Percentiles rank a stretch among this genome's conserved stretches.
phyloP scores from a whole-genome alignment of 306 rosid genomes.

The Inga oerstediana region DNA sequence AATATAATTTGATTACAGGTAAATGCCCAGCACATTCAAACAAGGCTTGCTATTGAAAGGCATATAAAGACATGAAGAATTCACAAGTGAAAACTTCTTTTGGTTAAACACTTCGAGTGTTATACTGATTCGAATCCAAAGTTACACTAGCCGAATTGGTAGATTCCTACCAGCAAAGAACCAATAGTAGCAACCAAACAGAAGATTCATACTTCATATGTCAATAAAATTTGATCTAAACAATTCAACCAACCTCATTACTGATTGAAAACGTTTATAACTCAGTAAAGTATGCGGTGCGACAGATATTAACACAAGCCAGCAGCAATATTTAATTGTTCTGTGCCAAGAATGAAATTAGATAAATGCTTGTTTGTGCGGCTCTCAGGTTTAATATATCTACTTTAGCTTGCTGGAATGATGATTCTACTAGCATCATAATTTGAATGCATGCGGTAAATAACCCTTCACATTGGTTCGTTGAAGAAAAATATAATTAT shows the following conservation, averaged over 20 bases:
- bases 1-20: slow-evolving; percentile 1
- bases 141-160: not conserved
- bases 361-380: slow-evolving; percentile 17
- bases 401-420: not conserved
- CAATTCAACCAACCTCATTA: not conserved
- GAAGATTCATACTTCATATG: not conserved
- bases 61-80: slow-evolving; percentile 2
- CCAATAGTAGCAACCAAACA: not conserved
- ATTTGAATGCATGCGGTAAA: slow-evolving; percentile 11
- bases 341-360: slow-evolving; percentile 12
- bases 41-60: not conserved
- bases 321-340: not conserved
- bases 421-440: slow-evolving; percentile 2
- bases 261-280: not conserved
- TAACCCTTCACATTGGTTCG: not conserved
- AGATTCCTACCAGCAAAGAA: not conserved
- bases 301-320: not conserved
- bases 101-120: not conserved
- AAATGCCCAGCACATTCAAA: slow-evolving; percentile 23
- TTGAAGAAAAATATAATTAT: slow-evolving; percentile 12
- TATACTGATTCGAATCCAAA: not conserved
- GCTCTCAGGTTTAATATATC: not conserved
- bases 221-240: not conserved
- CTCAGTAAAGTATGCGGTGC: not conserved
- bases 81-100: not conserved